A percentile compares a stretch with the other conserved stretches of the same genome.
phyloP scores from a whole-genome alignment of 257 asterid species.

The Primulina huaijiensis region DNA sequence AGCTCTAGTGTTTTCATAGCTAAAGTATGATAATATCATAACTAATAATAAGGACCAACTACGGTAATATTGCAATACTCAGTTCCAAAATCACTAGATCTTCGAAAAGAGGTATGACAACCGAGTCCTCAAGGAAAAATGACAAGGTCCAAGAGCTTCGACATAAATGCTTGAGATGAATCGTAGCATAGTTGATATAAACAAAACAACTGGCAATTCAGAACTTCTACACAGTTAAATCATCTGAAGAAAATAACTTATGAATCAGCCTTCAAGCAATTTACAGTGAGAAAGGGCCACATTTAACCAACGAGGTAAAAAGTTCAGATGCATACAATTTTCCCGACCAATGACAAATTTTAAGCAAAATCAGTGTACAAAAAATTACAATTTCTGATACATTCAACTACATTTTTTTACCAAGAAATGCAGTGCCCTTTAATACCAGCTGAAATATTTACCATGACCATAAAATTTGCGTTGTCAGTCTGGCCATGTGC shows the following conservation, averaged over 20 bases:
- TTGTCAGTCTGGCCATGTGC: not conserved
- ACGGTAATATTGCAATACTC: not conserved
- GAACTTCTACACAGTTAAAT: not conserved
- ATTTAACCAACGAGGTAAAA: not conserved
- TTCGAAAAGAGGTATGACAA: not conserved
- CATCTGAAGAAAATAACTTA: not conserved
- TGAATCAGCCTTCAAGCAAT: not conserved
- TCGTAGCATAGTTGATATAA: not conserved
- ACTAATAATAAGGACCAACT: not conserved
- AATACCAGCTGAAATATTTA: not conserved
- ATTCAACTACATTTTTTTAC: not conserved
- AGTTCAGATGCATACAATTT: not conserved
- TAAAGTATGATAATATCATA: not conserved
- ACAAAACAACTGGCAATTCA: not conserved
- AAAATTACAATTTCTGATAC: not conserved
- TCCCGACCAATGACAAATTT: not conserved
- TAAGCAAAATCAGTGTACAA: not conserved
- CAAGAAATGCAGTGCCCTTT: not conserved
- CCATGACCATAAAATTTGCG: slow-evolving; percentile 4
- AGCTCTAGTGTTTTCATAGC: not conserved
- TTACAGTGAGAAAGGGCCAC: not conserved
- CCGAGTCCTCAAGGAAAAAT: not conserved
- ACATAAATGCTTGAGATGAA: not conserved
- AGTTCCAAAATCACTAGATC: no score
- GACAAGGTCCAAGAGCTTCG: not conserved